Evolutionary conservation across 2,329 filamentous ascomycete genomes (phyloP), one percentile per base, ranked within the genome.

Genomic region (Arthrobotrys entomopaga): DNA sequence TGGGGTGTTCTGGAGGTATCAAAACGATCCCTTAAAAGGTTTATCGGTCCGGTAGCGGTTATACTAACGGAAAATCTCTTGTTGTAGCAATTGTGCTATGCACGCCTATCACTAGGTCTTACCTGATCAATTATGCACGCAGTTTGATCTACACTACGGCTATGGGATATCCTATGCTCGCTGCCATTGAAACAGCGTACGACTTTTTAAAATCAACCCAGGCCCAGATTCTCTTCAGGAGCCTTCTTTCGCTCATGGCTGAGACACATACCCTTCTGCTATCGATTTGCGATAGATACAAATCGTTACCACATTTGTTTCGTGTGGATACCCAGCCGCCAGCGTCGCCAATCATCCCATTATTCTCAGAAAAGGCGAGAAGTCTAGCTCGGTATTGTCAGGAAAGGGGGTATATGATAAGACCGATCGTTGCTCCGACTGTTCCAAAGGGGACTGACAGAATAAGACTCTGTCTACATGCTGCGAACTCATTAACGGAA

Each of bases 91-190:
- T 34, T 8, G 29, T 34, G 29, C 29, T 34, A 34, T 34, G 29
- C 29, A 34, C 29, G 5, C 29, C 29, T 34, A 34, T 10, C 29
- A 34, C 29, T 10, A 34, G 29, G 10, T 34, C 29, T 10, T 34
- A 34, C 5, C 10, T 34, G 29, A 34, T 92, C 80, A 92, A 93
- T 79, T 92, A 92, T 78, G 89, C 90, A 0, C 86, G 90, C n/a
- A 88, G 86, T 1, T 81, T 92, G 48, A 91, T 92, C 64, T 93
- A 91, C 80, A 91, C 90, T 0, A 92, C 90, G 0, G 88, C 89
- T 29, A 85, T 91, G 81, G 85, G 87, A 0, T 87, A 87, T 46
- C 86, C 89, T 0, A 84, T 85, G 1, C 83, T 91, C 0, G 86
- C 86, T 0, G 85, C 85, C 13, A 88, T 91, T 60, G 82, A 84